Base-by-base conservation (phyloP, 1,284 basidiomycete species). In the Lentinus polychrous region DNA sequence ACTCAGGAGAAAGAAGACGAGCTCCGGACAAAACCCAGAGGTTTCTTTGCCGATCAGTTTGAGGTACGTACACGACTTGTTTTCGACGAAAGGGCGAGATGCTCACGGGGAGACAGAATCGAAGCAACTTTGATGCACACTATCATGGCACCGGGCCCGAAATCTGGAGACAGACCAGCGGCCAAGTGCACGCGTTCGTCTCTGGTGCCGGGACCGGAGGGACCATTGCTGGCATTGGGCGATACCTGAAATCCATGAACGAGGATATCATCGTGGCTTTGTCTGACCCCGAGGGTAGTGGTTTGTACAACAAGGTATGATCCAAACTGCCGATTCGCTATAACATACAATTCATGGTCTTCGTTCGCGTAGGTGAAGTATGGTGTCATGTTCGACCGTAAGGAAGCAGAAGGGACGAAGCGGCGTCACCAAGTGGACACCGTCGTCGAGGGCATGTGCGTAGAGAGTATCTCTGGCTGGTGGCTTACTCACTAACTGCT, bases 191-290 rank as follows among this genome's bases (percentile, higher is more conserved):
- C 59, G 93, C 88, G 2, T 98, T 98, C 60, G 86, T 99, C 23
- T 83, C 87, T n/a, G 96, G 96, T 1, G 94, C 94, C 51, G 93
- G 92, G 12, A 99, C 95, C 0, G 96, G 96, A 4, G 96, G 96
- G 2, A 98, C 95, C 0, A 80, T 99, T 34, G 85, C 92, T 0
- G 96, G 95, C 0, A 81, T 79, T 1, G 92, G 91, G 0, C 77
- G 74, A 38, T 96, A 78, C 60, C 70, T 99, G 43, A 96, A 86
- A 64, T 76, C 75, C 15, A 78, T 80, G 70, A 73, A 84, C 45
- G 68, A 77, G 34, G 70, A 78, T 47, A 61, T 92, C 43, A 62
- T 78, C n/a, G 75, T 96, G 11, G 83, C 87, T 2, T 74, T 98
- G 31, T 81, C 91, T 1, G 95, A 99, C 69, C 94, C 94, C 0